Evolutionary conservation across 177 flowering plant genomes (phyloP).

Genomic region (Tripterygium wilfordii): DNA sequence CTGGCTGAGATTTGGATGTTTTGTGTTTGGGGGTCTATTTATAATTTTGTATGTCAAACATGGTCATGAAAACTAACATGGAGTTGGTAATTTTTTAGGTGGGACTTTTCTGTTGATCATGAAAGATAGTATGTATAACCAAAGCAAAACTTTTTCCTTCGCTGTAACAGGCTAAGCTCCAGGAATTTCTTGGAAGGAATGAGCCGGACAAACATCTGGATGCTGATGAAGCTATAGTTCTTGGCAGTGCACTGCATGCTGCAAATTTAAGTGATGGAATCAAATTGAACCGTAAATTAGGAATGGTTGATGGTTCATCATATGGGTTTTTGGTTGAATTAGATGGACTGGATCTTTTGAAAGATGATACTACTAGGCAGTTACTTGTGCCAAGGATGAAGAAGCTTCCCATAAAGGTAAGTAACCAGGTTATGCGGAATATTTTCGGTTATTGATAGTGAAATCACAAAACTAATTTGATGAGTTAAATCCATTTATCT

Average conservation of each 20-base stretch:
- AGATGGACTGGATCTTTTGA: conserved; percentile 61
- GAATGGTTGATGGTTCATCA: conserved; percentile 93
- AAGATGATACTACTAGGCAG: conserved; percentile 65
- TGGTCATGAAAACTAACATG: too few relatives aligned
- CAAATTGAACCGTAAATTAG: conserved; percentile 89
- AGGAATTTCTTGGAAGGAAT: conserved; percentile 85
- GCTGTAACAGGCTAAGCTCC: conserved; percentile 73
- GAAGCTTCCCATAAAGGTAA: conserved; percentile 94
- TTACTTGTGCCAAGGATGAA: conserved; percentile 78
- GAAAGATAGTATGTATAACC: too few relatives aligned
- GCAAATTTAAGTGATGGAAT: conserved; percentile 99
- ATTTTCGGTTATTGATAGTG: too few relatives aligned
- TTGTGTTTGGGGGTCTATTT: too few relatives aligned
- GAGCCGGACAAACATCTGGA: conserved; percentile 91
- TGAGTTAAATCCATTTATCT: too few relatives aligned
- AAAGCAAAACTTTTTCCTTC: background rate
- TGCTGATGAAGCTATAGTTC: conserved; percentile 98
- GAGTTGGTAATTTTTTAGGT: too few relatives aligned
- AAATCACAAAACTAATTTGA: too few relatives aligned
- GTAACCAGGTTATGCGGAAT: too few relatives aligned
- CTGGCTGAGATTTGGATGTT: too few relatives aligned
- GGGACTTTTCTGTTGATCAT: too few relatives aligned
- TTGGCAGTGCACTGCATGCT: conserved; percentile 92
- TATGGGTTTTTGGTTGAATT: conserved; percentile 78
- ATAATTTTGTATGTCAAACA: too few relatives aligned